phyloP scores from a whole-genome alignment of 768 basidiomycete species.

The Lactarius psammicola region DNA sequence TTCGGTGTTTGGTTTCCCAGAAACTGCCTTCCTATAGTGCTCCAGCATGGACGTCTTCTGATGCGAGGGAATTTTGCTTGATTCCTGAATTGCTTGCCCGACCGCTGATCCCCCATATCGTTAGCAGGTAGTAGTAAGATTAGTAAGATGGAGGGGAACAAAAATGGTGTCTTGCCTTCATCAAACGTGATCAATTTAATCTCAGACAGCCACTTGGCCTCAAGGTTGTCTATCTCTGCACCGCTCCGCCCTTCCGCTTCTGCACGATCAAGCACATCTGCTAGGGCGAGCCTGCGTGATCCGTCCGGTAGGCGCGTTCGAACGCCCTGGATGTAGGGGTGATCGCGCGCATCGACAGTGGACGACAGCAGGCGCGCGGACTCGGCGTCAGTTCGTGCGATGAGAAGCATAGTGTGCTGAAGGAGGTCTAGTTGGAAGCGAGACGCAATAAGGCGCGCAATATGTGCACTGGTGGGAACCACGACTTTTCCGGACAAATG shows the following conservation, averaged over 20 bases:
- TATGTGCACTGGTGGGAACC: conserved; percentile 84
- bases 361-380: conserved; percentile 81
- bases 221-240: conserved; percentile 67
- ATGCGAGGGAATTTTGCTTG: conserved; percentile 38
- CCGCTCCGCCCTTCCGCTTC: conserved; percentile 62
- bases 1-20: conserved; percentile 69
- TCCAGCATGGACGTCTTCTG: conserved; percentile 57
- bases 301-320: conserved; percentile 40
- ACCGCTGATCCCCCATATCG: conserved; percentile 46
- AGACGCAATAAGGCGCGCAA: conserved; percentile 79
- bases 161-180: conserved; percentile 52
- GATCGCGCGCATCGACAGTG: conserved; percentile 79
- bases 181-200: conserved; percentile 81
- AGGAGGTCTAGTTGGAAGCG: conserved; percentile 91
- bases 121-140: background rate
- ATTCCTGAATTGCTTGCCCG: conserved; percentile 52
- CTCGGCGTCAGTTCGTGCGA: conserved; percentile 92
- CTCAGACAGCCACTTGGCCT: conserved; percentile 67
- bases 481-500: conserved; percentile 91
- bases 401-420: conserved; percentile 82
- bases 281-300: conserved; percentile 50
- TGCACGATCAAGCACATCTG: conserved; percentile 67
- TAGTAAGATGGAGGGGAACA: conserved; percentile 10
- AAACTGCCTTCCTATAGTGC: conserved; percentile 55
- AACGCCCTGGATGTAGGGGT: conserved; percentile 72